phyloP scores from a whole-genome alignment of 768 basidiomycete genomes.

The Suillus fuscotomentosus region DNA sequence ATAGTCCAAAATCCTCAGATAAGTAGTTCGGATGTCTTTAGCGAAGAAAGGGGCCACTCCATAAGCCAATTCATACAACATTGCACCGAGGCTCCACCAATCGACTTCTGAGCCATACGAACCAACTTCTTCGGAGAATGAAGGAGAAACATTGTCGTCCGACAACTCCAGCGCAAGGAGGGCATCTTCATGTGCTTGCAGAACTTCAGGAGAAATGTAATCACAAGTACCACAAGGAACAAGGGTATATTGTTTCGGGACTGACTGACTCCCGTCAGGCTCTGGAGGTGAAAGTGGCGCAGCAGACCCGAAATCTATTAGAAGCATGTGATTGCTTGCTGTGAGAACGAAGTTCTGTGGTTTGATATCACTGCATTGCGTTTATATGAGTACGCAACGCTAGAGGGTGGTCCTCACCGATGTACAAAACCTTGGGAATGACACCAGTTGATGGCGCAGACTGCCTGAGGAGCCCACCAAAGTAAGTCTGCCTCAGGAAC shows the following conservation, averaged over 20 bases:
- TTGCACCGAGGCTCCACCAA: constrained; percentile 94
- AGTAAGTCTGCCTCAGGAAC: constrained; percentile 66
- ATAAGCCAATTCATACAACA: constrained; percentile 86
- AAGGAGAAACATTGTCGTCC: constrained; percentile 35
- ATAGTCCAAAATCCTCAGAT: constrained; percentile 76
- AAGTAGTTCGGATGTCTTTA: constrained; percentile 79
- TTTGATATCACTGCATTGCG: constrained; percentile 76
- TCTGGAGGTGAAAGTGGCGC: constrained; percentile 65
- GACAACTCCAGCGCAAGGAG: constrained; percentile 76
- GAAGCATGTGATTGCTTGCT: constrained; percentile 59
- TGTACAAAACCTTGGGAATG: constrained; percentile 88
- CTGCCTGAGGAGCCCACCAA: constrained; percentile 87
- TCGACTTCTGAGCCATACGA: constrained; percentile 89
- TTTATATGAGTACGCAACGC: background rate
- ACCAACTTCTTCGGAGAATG: constrained; percentile 22
- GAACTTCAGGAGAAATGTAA: constrained; percentile 93
- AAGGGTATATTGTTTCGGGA: constrained; percentile 65
- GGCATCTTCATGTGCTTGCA: constrained; percentile 80
- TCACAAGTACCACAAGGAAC: constrained; percentile 92
- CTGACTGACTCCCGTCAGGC: constrained; percentile 53
- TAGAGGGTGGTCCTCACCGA: constrained; percentile 49
- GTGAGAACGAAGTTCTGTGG: constrained; percentile 93
- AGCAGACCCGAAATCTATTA: constrained; percentile 95
- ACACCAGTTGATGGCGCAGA: constrained; percentile 88
- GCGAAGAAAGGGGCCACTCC: constrained; percentile 91